Percentiles rank a stretch among this genome's conserved stretches.
These are phyloP conservation scores for Calocybe gangraenosa DNA, from an alignment of 768 basidiomycete species.

Conservation along the genomic window DNA sequence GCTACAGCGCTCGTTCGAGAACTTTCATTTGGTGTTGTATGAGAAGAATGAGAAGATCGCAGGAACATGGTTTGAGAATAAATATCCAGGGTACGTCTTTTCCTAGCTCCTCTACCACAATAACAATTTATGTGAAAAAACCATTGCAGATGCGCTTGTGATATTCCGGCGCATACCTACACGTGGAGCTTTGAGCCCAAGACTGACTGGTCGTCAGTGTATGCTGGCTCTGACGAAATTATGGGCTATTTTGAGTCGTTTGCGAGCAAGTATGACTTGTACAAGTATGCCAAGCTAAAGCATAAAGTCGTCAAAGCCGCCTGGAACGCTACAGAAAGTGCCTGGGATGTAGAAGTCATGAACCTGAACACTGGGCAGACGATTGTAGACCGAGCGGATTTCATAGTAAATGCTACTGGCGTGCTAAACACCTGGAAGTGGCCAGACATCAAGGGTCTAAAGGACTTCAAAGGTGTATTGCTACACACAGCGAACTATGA, in stretches of 20 bases:
- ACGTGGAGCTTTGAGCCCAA: conserved; percentile 31
- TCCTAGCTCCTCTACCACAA: too few relatives aligned
- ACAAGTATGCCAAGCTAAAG: conserved; percentile 25
- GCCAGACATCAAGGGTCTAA: conserved; percentile 32
- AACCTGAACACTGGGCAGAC: conserved; percentile 15
- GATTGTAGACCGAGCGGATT: conserved; percentile 24
- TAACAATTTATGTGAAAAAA: too few relatives aligned
- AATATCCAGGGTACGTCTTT: conserved; percentile 26
- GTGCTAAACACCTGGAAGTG: conserved; percentile 34
- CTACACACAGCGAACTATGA: conserved; percentile 34
- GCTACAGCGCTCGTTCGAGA: conserved; percentile 29
- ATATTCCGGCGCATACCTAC: conserved; percentile 28
- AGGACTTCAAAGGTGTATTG: conserved; percentile 28
- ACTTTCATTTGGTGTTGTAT: conserved; percentile 27
- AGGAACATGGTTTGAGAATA: conserved; percentile 33
- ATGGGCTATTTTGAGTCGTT: conserved; percentile 25
- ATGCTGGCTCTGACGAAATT: conserved; percentile 27
- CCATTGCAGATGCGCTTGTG: conserved; percentile 27
- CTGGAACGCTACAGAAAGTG: conserved; percentile 24
- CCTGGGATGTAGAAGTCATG: conserved; percentile 26
- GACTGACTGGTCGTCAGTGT: conserved; percentile 27
- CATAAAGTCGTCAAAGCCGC: conserved; percentile 23
- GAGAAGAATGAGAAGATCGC: conserved; percentile 29
- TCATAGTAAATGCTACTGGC: conserved; percentile 30
- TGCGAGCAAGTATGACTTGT: conserved; percentile 24